Evolutionary conservation across 257 asterid species (phyloP), one percentile per base, ranked within the genome.

Genomic region (Pogostemon cablin): DNA sequence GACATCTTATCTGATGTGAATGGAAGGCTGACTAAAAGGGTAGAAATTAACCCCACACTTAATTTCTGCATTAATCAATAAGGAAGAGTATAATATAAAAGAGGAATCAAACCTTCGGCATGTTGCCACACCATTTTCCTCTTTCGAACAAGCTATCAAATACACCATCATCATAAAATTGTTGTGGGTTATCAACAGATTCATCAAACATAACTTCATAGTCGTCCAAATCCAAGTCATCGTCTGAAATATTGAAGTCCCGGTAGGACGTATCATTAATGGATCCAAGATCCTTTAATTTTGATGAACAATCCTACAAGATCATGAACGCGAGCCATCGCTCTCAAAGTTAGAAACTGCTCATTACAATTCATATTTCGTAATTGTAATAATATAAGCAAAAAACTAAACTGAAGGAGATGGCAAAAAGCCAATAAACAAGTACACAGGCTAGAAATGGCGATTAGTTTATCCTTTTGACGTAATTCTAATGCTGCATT

Each of bases 191-290:
- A 68, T 76, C 83, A 61, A 69, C 61, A 60, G 73, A 77, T 61
- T 68, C 83, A 15, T 84, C 87, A 71, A 75, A 82, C 46, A 76
- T 69, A 0, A 77, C 77, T 34, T 73, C 82, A 46, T 69, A 75
- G 78, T 79, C 76, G 6, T 81, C 87, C 80, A 78, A 64, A 74
- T 79, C 75, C 81, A 81, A 69, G 65, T 78, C 87, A n/a, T 12
- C 61, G 75, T 84, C 86, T 15, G 82, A 69, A 72, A 79, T 73
- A 68, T 73, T 40, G 34, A 73, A 71, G 68, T 82, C 83, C 78
- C 74, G 65, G 75, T 59, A 47, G 62, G 79, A 74, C 44, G 73
- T 43, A 55, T 73, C 74, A 38, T 48, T 72, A 72, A 58, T 38
- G 61, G 83, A 20, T 52, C 65, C 78, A 72, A 42, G 59, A 57